Evolutionary conservation across 2,329 filamentous ascomycete genomes (phyloP).

Genomic region (Stromatinia cepivora): DNA sequence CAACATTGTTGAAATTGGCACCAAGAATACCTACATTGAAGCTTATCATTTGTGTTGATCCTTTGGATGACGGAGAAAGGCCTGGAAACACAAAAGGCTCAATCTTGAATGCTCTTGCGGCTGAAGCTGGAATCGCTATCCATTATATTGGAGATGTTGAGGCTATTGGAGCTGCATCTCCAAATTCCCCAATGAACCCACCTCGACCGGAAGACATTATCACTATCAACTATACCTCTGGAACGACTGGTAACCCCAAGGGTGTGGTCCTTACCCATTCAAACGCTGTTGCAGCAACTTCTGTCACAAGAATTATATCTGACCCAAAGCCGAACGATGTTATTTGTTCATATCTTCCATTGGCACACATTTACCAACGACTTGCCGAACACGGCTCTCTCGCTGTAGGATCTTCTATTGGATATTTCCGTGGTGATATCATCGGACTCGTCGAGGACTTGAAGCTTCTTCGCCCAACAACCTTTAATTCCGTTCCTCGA

Average conservation of each 20-base stretch:
- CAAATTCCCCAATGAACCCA: slow-evolving; percentile 61
- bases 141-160: slow-evolving; percentile 81
- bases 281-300: slow-evolving; percentile 74
- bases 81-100: slow-evolving; percentile 76
- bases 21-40: slow-evolving; percentile 78
- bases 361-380: slow-evolving; percentile 92
- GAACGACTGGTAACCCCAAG: slow-evolving; percentile 80
- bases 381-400: slow-evolving; percentile 76
- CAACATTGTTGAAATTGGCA: slow-evolving; percentile 75
- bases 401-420: slow-evolving; percentile 71
- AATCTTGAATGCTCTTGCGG: slow-evolving; percentile 73
- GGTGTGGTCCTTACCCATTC: slow-evolving; percentile 80
- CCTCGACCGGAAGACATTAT: slow-evolving; percentile 74
- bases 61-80: slow-evolving; percentile 76
- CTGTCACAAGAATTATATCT: slow-evolving; percentile 56
- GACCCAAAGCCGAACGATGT: slow-evolving; percentile 57
- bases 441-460: slow-evolving; percentile 84
- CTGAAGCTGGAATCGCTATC: slow-evolving; percentile 72
- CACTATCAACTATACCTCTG: slow-evolving; percentile 90
- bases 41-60: slow-evolving; percentile 83
- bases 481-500: slow-evolving; percentile 85
- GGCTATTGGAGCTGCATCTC: slow-evolving; percentile 72
- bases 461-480: slow-evolving; percentile 79
- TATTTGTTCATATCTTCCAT: slow-evolving; percentile 82
- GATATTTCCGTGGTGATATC: slow-evolving; percentile 94